Conservation (phyloP, 148 eudicot genomes). For the Rhododendron henanense region DNA sequence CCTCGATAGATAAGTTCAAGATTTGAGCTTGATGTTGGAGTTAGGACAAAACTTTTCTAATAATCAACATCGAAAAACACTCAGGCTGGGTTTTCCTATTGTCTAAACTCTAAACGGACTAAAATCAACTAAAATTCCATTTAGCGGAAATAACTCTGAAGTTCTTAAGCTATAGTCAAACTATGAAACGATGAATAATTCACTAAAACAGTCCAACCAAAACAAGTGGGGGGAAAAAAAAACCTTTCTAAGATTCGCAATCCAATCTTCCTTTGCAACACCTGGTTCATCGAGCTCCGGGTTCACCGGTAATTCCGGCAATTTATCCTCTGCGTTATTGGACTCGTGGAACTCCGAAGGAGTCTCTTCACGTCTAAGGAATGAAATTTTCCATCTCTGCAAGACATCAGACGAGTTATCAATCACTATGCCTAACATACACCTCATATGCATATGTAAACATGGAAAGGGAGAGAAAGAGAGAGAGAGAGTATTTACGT, state of each 20-base stretch:
- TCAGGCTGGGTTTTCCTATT: background rate
- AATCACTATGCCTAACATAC: background rate
- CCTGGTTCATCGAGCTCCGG: constrained; percentile 32
- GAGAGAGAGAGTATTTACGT: constrained; percentile 26
- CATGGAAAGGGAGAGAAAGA: no score
- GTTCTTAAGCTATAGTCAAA: background rate
- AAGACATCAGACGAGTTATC: background rate
- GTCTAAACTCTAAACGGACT: background rate
- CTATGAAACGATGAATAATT: background rate
- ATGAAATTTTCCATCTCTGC: constrained; percentile 63
- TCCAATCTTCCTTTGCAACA: constrained; percentile 34
- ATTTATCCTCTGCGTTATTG: constrained; percentile 32
- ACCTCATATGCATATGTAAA: background rate
- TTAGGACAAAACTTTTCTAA: background rate
- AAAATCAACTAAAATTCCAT: background rate
- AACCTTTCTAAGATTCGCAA: constrained; percentile 45
- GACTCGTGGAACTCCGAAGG: constrained; percentile 36
- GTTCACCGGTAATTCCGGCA: constrained; percentile 41
- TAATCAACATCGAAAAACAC: background rate
- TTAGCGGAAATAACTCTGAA: background rate
- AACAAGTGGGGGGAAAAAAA: background rate
- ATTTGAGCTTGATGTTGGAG: background rate
- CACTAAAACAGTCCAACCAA: background rate
- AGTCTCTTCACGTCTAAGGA: constrained; percentile 58
- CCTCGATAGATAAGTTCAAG: background rate